Base-by-base conservation (phyloP, 192 early-diverging fungal species). In the Backusella luteola region DNA sequence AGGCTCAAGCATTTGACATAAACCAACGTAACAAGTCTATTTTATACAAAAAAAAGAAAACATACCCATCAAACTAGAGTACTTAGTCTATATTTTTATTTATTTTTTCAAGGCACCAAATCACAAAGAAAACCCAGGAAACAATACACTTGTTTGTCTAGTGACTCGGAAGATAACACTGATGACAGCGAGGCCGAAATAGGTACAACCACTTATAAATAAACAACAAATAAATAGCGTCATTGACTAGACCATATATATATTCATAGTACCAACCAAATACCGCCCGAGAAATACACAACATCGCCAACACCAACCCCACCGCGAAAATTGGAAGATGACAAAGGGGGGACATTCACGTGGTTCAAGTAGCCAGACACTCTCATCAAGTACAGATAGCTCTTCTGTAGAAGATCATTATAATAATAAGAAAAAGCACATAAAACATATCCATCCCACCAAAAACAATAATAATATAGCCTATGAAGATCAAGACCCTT, bases 111-210 rank as follows among this genome's bases (percentile, higher is more conserved):
- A 69, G 34, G 38, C 12, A 69, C 68, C 36, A 69, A 69, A 69
- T 36, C n/a, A 21, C n/a, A 69, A 38, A 38, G n/a, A 38, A 36
- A 36, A 39, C 34, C 8, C 35, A 69, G 68, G 29, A 69, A 21
- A 7, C 19, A 69, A 26, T 23, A 69, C 21, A 38, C 67, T 21
- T 68, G 42, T 35, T 8, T 56, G 42, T 44, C 69, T 23, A 76
- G 75, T 38, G 75, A 71, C 29, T 34, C 41, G 52, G 75, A 76
- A 49, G 67, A 76, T 32, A 41, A 67, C 15, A 23, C 2, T 29
- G 39, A 42, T 44, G 42, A 69, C 46, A 56, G 44, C 4, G 74
- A 76, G 0, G n/a, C 35, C 4, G 74, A 69, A 34, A 71, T 42
- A 23, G 66, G 21, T 69, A 21, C 14, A 66, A 19, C 19, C 15